Evolutionary conservation across 352 stramenopile species (phyloP).

Genomic region (Thalassiosira hispida): DNA sequence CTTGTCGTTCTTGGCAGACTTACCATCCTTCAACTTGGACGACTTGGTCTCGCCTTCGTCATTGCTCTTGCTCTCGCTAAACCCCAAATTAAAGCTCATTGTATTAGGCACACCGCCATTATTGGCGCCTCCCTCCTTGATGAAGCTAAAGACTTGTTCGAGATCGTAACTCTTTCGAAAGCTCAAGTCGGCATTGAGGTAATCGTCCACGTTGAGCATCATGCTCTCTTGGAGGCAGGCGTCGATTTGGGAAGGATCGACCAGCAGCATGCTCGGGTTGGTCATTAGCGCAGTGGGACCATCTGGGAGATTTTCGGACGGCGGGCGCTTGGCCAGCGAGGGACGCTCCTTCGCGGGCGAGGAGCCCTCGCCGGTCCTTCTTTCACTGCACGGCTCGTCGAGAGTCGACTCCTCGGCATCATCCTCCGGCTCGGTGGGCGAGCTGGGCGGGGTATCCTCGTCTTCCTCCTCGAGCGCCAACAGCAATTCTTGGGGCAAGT

Average conservation of each 20-base stretch:
- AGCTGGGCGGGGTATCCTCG: neutral
- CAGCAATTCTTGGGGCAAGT: conserved; percentile 32
- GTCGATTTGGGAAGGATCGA: conserved; percentile 9
- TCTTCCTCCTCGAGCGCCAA: conserved; percentile 32
- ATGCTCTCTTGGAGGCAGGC: conserved; percentile 12
- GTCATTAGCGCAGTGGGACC: neutral
- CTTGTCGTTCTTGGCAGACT: conserved; percentile 3
- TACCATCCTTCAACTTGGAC: conserved; percentile 9
- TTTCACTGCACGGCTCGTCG: no score
- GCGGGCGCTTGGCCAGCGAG: no score
- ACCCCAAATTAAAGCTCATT: conserved; percentile 23
- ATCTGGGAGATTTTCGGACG: neutral
- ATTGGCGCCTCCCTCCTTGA: conserved; percentile 16
- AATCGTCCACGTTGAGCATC: conserved; percentile 11
- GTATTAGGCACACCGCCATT: neutral
- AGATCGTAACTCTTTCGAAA: conserved; percentile 55
- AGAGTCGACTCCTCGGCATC: no score
- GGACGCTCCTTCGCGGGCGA: no score
- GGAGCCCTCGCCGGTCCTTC: no score
- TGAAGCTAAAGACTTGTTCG: conserved; percentile 47
- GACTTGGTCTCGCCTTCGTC: neutral
- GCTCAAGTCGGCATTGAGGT: conserved; percentile 31
- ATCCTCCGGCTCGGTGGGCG: neutral
- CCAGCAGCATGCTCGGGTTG: neutral
- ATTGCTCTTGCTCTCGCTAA: conserved; percentile 14